Evolutionary conservation across 352 stramenopile genomes (phyloP), one percentile per base, ranked within the genome.

Genomic region (Phytophthora rubi): DNA sequence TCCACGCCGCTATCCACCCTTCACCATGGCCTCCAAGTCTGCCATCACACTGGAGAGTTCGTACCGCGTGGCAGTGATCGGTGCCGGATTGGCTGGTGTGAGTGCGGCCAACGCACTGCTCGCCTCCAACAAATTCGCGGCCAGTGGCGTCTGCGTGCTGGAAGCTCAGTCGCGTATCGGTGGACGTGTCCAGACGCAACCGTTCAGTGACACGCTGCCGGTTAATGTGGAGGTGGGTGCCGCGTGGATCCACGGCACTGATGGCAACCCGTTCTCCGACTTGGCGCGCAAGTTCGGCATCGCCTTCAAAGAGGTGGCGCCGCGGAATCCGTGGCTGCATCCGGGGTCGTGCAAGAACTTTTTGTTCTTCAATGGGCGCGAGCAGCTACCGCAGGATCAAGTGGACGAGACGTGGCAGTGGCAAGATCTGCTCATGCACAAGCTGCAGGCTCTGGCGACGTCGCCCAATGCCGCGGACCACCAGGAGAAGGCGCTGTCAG

Each of bases 221-320:
- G 70, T 87, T 35, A 85, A 75, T 61, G 68, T 91, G 51, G 83
- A 91, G 49, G 66, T 82, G 18, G 83, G 81, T 12, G 79, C 83
- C 9, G 83, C 83, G 37, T 91, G 81, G 83, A 86, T 91, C 54
- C 81, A 88, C 62, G 83, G 83, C 18, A 85, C 77, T 1, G 63
- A 75, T 4, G 70, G 60, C 42, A 88, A 89, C 47, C 78, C 63
- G 15, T 79, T 91, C 59, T 73, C 81, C 6, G 63, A 66, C 10
- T 64, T 81, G 9, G 85, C 83, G 3, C 55, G 44, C 6, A 62
- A 70, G 35, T 82, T 81, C 37, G 68, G 72, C 12, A 80, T 93
- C 13, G 54, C 58, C n/a, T 70, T 75, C 23, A 87, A 90, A 35
- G 64, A 74, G 48, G 74, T 93, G 39, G 87, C 79, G 37, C 51